Evolutionary conservation across 805 yeast species (phyloP).

Genomic region (Isabelozyma pseudorhagii): DNA sequence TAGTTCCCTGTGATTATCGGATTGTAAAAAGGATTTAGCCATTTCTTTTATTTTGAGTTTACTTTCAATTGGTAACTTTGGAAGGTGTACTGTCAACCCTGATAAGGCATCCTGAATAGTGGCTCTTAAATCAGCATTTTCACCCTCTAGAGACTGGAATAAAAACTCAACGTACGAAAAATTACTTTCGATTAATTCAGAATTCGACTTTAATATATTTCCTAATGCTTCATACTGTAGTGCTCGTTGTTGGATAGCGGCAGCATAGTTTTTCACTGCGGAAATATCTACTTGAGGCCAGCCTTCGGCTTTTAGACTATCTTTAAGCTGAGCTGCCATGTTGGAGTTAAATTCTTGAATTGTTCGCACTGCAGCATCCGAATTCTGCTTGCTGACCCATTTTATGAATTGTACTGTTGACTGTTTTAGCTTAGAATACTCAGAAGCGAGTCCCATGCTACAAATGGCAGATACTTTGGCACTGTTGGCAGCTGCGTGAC

Average conservation of each 20-base stretch:
- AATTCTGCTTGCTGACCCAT: slow-evolving; percentile 43
- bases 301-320: slow-evolving; percentile 52
- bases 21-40: slow-evolving; percentile 30
- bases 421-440: slow-evolving; percentile 49
- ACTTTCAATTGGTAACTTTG: slow-evolving; percentile 32
- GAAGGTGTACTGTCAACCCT: slow-evolving; percentile 49
- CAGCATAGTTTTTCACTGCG: slow-evolving; percentile 33
- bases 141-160: slow-evolving; percentile 67
- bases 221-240: slow-evolving; percentile 80
- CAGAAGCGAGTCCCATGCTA: slow-evolving; percentile 58
- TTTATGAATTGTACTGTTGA: slow-evolving; percentile 61
- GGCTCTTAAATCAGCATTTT: slow-evolving; percentile 56
- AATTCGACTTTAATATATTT: slow-evolving; percentile 50
- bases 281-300: slow-evolving; percentile 49
- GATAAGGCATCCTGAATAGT: slow-evolving; percentile 73
- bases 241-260: slow-evolving; percentile 46
- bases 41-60: slow-evolving; percentile 39
- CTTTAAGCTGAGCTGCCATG: slow-evolving; percentile 53
- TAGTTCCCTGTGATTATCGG: not conserved
- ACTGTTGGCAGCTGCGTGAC: slow-evolving; percentile 48
- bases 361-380: not conserved
- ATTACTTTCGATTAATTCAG: slow-evolving; percentile 40
- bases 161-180: slow-evolving; percentile 59
- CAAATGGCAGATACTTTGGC: slow-evolving; percentile 46
- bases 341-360: slow-evolving; percentile 31